These are phyloP conservation scores for Suillus sp. DNA, from an alignment of 768 basidiomycete species.

Conservation along the genomic window DNA sequence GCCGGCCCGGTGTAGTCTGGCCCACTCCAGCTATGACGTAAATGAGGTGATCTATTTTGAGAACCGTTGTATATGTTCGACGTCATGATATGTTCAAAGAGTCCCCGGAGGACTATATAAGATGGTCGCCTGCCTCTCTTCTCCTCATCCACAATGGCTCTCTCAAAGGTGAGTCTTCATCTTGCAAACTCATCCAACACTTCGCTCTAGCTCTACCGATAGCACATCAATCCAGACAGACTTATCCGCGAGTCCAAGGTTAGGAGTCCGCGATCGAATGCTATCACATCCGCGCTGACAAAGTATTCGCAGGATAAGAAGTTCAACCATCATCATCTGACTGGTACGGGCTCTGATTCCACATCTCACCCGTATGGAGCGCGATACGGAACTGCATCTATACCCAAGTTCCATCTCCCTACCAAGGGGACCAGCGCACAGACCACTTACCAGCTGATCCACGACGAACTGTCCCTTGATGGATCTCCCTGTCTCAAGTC, in stretches of 20 bases:
- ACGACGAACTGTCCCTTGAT: constrained; percentile 64
- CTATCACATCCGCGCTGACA: neutral
- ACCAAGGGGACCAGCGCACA: constrained; percentile 60
- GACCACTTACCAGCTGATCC: constrained; percentile 54
- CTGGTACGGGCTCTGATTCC: constrained; percentile 34
- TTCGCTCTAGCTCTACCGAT: constrained; percentile 11
- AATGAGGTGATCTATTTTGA: too few species aligned
- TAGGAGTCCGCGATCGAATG: constrained; percentile 15
- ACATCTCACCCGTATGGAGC: constrained; percentile 54
- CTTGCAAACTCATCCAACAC: neutral
- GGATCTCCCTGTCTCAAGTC: constrained; percentile 57
- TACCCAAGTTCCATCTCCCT: constrained; percentile 71
- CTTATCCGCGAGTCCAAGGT: constrained; percentile 63
- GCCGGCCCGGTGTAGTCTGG: too few species aligned
- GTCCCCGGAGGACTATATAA: neutral
- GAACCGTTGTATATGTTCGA: too few species aligned
- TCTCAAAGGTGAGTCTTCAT: constrained; percentile 52
- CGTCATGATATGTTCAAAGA: too few species aligned
- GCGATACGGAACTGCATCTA: constrained; percentile 64
- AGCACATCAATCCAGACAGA: constrained; percentile 71
- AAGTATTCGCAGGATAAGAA: constrained; percentile 48
- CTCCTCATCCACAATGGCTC: constrained; percentile 45
- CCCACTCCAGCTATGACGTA: too few species aligned
- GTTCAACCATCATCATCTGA: constrained; percentile 38
- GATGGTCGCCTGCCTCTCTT: neutral